Evolutionary conservation across 2,329 filamentous ascomycete species (phyloP).

Genomic region (Colletotrichum plurivorum): DNA sequence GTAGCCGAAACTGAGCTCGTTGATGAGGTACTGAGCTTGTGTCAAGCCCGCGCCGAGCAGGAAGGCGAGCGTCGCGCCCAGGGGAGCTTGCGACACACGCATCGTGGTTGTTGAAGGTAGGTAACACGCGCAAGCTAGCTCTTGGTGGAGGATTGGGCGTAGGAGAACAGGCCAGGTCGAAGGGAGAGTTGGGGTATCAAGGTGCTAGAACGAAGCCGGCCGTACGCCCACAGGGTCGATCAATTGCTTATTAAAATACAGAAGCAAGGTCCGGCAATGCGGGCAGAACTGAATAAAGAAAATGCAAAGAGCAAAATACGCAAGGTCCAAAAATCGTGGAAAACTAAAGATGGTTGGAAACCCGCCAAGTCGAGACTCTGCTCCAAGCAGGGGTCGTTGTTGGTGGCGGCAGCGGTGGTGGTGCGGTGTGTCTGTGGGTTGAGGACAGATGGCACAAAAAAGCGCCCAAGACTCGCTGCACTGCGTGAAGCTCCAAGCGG

Average conservation of each 20-base stretch:
- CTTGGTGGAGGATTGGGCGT: slow-evolving; percentile 2
- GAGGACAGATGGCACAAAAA: slow-evolving; percentile 48
- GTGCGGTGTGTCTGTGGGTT: slow-evolving; percentile 38
- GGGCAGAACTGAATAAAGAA: slow-evolving; percentile 29
- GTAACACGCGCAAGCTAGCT: slow-evolving; percentile 26
- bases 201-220: slow-evolving; percentile 33
- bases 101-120: slow-evolving; percentile 51
- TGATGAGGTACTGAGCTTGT: slow-evolving; percentile 77
- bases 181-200: slow-evolving; percentile 25
- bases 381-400: slow-evolving; percentile 34
- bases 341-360: slow-evolving; percentile 32
- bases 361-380: slow-evolving; percentile 34
- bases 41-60: slow-evolving; percentile 63
- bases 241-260: slow-evolving; percentile 38
- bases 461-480: slow-evolving; percentile 10
- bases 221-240: slow-evolving; percentile 32
- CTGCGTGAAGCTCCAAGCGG: slow-evolving; percentile 20
- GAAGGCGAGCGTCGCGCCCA: slow-evolving; percentile 53
- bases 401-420: slow-evolving; percentile 23
- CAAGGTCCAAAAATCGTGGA: slow-evolving; percentile 31
- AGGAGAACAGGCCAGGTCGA: not conserved
- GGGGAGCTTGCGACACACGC: slow-evolving; percentile 52
- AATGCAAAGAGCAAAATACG: slow-evolving; percentile 25
- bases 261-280: slow-evolving; percentile 34
- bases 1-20: slow-evolving; percentile 84